Base-by-base conservation (phyloP, 164 flowering plant species). In the Brasenia schreberi region DNA sequence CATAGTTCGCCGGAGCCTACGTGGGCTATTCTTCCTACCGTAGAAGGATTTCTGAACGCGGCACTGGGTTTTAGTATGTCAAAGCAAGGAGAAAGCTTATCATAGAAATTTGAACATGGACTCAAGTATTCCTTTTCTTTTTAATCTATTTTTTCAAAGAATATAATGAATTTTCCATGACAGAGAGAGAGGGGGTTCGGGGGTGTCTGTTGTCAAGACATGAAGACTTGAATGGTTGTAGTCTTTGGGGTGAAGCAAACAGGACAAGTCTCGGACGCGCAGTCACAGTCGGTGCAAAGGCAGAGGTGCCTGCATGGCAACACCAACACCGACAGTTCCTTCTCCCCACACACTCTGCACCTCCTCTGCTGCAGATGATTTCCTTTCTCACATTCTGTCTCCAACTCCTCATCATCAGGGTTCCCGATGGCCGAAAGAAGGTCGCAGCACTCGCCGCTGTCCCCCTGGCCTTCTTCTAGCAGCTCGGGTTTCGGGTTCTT, bases 261-360 rank as follows among this genome's bases (percentile, higher is more conserved):
- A 33, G 87, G 89, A 73, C 92, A 87, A 42, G 74, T 72, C 44
- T 75, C 80, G n/a, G 79, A 64, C 5, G 74, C 49, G 18, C 83
- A 73, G 16, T 79, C 87, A 66, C 92, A 87, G 0, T 58, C 68
- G 0, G 71, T 70, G 59, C 92, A 87, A 33, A 87, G 70, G 65
- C 89, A 85, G 16, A 87, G 75, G 58, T 87, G 92, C 76, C 86
- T 75, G 70, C 92, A 87, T 27, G 89, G 89, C 68, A 87, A 67
- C 62, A 87, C 44, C 80, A 87, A 19, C 68, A 87, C 87, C 62
- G 81, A 67, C 11, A 84, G 66, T 73, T 85, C 90, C 53, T 49
- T 75, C 63, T 67, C 67, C 68, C 73, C 68, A 23, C 85, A 81
- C 49, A 43, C 69, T 59, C 74, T 67, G 66, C 84, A 81, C 70